Evolutionary conservation across 106 monocot genomes (phyloP).

Genomic region (Platanthera guangdongensis): DNA sequence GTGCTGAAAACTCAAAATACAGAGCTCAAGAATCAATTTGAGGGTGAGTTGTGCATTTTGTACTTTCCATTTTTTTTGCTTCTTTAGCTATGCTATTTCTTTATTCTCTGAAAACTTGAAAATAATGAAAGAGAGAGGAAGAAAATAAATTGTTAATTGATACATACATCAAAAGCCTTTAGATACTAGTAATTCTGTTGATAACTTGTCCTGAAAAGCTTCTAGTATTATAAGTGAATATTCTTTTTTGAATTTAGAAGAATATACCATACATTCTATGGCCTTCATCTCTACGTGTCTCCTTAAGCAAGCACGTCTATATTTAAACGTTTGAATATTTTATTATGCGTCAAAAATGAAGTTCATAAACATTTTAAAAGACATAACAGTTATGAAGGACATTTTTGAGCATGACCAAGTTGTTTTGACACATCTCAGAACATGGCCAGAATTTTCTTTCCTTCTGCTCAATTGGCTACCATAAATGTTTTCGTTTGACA

Average conservation of each 20-base stretch:
- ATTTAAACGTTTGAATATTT: not conserved
- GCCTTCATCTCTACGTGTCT: not conserved
- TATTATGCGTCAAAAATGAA: not conserved
- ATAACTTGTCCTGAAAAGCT: not conserved
- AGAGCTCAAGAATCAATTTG: conserved; percentile 82
- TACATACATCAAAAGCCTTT: not conserved
- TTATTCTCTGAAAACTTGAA: not conserved
- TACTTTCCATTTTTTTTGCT: conserved; percentile 1
- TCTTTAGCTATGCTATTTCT: not conserved
- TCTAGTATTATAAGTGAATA: not conserved
- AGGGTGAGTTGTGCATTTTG: conserved; percentile 37
- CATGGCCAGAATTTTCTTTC: not conserved
- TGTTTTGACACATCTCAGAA: not conserved
- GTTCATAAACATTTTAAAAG: not conserved
- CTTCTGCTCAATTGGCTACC: not conserved
- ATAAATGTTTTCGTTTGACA: not conserved
- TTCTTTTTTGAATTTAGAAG: not conserved
- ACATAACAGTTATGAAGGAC: not conserved
- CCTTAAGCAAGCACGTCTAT: not conserved
- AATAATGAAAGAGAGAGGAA: not conserved
- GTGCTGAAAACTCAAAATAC: conserved; percentile 80
- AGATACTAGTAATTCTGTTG: not conserved
- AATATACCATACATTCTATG: conserved; percentile 1
- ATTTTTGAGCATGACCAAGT: no score
- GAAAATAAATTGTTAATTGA: not conserved